phyloP scores from a whole-genome alignment of 768 basidiomycete genomes.

The Hygrocybe punicea region DNA sequence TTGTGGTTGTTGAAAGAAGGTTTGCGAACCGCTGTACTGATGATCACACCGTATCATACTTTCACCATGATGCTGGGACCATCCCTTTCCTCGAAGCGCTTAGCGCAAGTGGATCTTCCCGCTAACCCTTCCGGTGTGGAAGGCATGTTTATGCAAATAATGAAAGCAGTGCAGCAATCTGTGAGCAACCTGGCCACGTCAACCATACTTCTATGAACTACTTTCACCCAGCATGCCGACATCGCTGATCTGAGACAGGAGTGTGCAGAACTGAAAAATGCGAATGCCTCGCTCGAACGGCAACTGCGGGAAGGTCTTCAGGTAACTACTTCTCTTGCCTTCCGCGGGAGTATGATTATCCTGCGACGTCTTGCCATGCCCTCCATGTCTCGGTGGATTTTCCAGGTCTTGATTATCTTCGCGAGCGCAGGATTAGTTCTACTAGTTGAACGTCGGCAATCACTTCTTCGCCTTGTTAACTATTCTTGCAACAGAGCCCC shows the following conservation, averaged over 20 bases:
- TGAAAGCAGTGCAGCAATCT: slow-evolving; percentile 71
- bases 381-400: background rate
- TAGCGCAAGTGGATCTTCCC: slow-evolving; percentile 10
- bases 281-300: slow-evolving; percentile 72
- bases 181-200: slow-evolving; percentile 42
- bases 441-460: background rate
- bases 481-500: slow-evolving; percentile 1
- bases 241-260: slow-evolving; percentile 74
- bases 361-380: background rate
- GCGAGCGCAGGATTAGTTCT: too few relatives aligned
- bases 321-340: slow-evolving; percentile 34
- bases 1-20: too few relatives aligned
- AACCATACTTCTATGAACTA: slow-evolving; percentile 6
- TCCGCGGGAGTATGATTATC: background rate
- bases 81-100: background rate
- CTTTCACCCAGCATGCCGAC: slow-evolving; percentile 52
- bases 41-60: too few relatives aligned
- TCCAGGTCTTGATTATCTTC: background rate
- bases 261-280: slow-evolving; percentile 67
- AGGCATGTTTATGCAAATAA: slow-evolving; percentile 72
- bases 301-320: slow-evolving; percentile 67
- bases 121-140: slow-evolving; percentile 25
- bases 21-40: too few relatives aligned
- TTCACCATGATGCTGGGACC: background rate
- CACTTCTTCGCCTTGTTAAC: background rate